phyloP scores from a whole-genome alignment of 164 flowering plant genomes.

The Cinnamomum chago region DNA sequence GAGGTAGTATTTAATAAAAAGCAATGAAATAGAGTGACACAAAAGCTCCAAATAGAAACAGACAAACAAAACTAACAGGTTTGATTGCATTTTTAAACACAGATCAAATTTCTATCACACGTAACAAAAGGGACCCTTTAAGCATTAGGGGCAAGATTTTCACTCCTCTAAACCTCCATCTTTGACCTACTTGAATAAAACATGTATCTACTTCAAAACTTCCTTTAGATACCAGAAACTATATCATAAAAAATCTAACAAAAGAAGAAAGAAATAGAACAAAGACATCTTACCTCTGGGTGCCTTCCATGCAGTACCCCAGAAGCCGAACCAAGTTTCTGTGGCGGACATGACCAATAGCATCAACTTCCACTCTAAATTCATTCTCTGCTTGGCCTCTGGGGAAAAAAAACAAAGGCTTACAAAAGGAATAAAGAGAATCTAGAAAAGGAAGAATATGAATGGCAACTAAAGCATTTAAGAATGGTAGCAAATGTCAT shows the following conservation, averaged over 20 bases:
- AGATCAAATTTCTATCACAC: no score
- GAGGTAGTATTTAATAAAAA: no score
- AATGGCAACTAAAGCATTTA: neutral
- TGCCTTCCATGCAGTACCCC: conserved; percentile 91
- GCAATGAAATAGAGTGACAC: no score
- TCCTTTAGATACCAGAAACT: neutral
- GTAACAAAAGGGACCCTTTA: no score
- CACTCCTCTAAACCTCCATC: no score
- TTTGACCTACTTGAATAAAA: no score
- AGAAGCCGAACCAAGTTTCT: conserved; percentile 86
- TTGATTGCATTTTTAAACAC: no score
- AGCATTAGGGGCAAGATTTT: no score
- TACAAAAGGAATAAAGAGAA: neutral
- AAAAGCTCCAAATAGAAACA: no score
- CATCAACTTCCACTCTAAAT: conserved; percentile 91
- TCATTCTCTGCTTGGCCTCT: conserved; percentile 97
- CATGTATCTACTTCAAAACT: neutral
- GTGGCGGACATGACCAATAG: conserved; percentile 90
- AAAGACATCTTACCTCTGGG: conserved; percentile 54
- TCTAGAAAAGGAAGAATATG: neutral
- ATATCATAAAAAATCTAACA: neutral
- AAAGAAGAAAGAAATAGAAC: neutral
- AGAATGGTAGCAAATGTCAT: neutral
- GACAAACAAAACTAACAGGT: no score
- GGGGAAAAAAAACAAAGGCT: conserved; percentile 6